Conservation (phyloP, 306 rosid genomes). For the Lathyrus tuberosus region DNA sequence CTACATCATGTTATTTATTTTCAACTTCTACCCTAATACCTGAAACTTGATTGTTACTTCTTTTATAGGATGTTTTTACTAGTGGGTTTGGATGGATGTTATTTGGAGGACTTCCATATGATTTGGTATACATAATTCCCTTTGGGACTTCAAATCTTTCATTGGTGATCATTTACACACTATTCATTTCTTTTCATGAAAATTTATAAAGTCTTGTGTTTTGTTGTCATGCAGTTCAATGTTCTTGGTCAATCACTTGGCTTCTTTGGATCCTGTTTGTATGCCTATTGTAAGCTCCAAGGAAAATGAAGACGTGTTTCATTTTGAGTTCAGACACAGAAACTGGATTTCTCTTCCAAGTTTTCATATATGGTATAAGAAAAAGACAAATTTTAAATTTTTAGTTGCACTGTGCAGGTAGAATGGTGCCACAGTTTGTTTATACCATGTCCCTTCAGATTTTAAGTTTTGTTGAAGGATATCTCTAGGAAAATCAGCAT, state of each 20-base stretch:
- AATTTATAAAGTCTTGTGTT: constrained; percentile 2
- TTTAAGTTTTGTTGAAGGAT: background rate
- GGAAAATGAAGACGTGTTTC: constrained; percentile 48
- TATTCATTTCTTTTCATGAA: background rate
- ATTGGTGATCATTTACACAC: background rate
- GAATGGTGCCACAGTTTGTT: background rate
- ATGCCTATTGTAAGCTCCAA: constrained; percentile 68
- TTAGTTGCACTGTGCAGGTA: background rate
- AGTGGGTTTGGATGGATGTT: constrained; percentile 43
- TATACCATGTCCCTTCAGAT: background rate
- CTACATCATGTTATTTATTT: background rate
- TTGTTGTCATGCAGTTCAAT: constrained; percentile 47
- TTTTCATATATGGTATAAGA: background rate
- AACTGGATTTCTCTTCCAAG: background rate
- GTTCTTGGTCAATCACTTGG: constrained; percentile 72
- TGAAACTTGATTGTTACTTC: background rate
- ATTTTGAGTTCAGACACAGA: background rate
- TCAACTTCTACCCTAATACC: background rate
- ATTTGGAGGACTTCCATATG: constrained; percentile 47
- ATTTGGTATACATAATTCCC: constrained; percentile 34
- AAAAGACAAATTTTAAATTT: background rate
- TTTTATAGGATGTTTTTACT: constrained; percentile 40
- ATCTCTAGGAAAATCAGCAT: background rate
- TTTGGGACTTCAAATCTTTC: background rate
- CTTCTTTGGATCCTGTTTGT: constrained; percentile 71